Conservation (phyloP, 1,139 yeast genomes). For the Yamadazyma mexicana region DNA sequence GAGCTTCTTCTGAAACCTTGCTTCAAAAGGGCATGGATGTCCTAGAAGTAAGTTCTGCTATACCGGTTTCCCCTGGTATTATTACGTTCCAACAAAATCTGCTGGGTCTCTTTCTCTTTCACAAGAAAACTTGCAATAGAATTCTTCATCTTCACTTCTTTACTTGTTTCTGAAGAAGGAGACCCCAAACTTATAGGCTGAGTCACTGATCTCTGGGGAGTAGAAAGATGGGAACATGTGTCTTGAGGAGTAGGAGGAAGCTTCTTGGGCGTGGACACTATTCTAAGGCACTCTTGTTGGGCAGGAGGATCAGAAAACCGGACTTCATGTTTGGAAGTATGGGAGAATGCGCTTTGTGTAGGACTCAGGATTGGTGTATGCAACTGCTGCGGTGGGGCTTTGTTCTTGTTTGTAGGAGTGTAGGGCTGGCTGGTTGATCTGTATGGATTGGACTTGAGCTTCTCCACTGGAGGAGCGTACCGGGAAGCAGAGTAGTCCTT, state of each 20-base stretch:
- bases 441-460: constrained; percentile 9
- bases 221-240: neutral
- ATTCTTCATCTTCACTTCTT: constrained; percentile 8
- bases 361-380: neutral
- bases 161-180: constrained; percentile 5
- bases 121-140: constrained; percentile 12
- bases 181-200: constrained; percentile 1
- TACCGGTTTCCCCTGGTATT: constrained; percentile 3
- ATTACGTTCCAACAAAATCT: neutral
- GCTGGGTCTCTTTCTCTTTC: constrained; percentile 6
- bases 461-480: constrained; percentile 19
- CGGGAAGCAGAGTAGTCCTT: constrained; percentile 34
- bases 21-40: too few relatives aligned
- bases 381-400: neutral
- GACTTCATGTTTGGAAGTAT: too few relatives aligned
- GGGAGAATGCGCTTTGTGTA: neutral
- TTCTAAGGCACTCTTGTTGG: too few relatives aligned
- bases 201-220: constrained; percentile 1
- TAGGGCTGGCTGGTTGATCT: constrained; percentile 2
- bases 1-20: too few relatives aligned
- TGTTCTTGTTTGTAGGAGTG: neutral
- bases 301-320: too few relatives aligned
- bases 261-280: neutral
- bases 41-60: neutral
- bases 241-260: constrained; percentile 7